Base-by-base conservation (phyloP, 2,329 filamentous ascomycete genomes). In the Calonectria pseudoreteaudii region DNA sequence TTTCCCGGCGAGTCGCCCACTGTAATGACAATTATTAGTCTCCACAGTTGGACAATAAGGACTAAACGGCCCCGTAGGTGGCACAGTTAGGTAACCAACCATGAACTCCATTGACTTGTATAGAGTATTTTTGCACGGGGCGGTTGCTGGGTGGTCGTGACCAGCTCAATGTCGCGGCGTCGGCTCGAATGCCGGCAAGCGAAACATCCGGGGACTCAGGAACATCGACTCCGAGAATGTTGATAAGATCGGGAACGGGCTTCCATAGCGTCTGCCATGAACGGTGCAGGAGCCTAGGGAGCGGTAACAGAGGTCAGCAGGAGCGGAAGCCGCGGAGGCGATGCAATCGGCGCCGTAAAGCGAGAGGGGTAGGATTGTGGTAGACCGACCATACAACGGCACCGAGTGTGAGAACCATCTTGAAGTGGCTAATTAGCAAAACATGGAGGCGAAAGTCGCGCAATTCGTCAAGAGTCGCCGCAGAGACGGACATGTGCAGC, bases 41-140 rank as follows among this genome's bases (percentile, higher is more conserved):
- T 69, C 31, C 18, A 70, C 44, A 26, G 36, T 68, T 60, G 34
- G 13, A 38, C 31, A 53, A 53, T 9, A 44, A 41, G 53, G 64
- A 52, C 66, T 53, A 52, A 66, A 47, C 52, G 36, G 52, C 26
- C 41, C 50, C 31, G 49, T 26, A 62, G 49, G 52, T 26, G 49
- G 41, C 36, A 66, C 31, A 31, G 38, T 53, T 68, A 38, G 75
- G 70, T 26, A 75, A 85, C 92, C 84, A 85, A 97, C 95, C 94
- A 86, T 95, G 95, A 53, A 96, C 93, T 52, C 96, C 96, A 84
- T 99, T 98, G 77, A 99, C 93, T 83, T 98, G 95, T 67, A 99
- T 95, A 58, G 96, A 90, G 82, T 98, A 97, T 85, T 96, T 97
- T 68, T 95, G 90, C 68, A 97, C 94, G 3, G 94, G 90, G 49